phyloP scores from a whole-genome alignment of 2,329 filamentous ascomycete genomes.

The Beauveria varroae region DNA sequence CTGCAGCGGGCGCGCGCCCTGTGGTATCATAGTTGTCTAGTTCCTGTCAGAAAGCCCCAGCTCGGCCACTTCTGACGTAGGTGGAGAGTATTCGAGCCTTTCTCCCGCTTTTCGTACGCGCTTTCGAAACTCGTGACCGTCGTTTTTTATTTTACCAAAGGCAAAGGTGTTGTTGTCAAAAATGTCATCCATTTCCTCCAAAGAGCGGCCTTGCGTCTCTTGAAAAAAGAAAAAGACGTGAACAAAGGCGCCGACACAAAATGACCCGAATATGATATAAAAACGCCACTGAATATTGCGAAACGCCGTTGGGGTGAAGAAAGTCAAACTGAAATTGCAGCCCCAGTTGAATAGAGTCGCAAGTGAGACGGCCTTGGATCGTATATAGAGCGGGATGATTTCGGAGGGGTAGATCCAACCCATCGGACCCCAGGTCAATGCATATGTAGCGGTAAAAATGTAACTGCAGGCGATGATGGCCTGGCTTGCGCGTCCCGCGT shows the following conservation, averaged over 20 bases:
- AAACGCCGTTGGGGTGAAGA: conserved; percentile 25
- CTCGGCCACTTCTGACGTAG: conserved; percentile 10
- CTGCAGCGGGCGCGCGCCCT: neutral
- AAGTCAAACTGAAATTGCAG: conserved; percentile 26
- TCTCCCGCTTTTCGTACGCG: conserved; percentile 8
- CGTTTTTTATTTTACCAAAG: conserved; percentile 12
- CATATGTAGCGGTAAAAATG: conserved; percentile 45
- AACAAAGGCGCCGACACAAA: conserved; percentile 11
- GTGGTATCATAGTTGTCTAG: conserved; percentile 4
- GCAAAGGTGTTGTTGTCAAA: conserved; percentile 14
- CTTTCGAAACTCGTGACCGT: conserved; percentile 4
- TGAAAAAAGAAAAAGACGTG: conserved; percentile 15
- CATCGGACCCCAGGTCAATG: conserved; percentile 34
- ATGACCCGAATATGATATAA: conserved; percentile 16
- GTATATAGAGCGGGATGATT: conserved; percentile 34
- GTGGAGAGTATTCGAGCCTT: conserved; percentile 8
- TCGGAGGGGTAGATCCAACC: conserved; percentile 43
- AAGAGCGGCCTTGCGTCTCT: conserved; percentile 11
- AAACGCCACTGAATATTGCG: conserved; percentile 19
- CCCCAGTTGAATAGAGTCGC: conserved; percentile 31
- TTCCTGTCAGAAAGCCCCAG: conserved; percentile 7
- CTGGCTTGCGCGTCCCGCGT: conserved; percentile 39
- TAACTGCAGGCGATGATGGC: conserved; percentile 58
- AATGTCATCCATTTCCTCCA: conserved; percentile 15
- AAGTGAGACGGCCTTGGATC: conserved; percentile 37